Percentiles rank a stretch among this genome's conserved stretches.
Conservation (phyloP, 2,329 filamentous ascomycete genomes). For the Bipolaris oryzae region DNA sequence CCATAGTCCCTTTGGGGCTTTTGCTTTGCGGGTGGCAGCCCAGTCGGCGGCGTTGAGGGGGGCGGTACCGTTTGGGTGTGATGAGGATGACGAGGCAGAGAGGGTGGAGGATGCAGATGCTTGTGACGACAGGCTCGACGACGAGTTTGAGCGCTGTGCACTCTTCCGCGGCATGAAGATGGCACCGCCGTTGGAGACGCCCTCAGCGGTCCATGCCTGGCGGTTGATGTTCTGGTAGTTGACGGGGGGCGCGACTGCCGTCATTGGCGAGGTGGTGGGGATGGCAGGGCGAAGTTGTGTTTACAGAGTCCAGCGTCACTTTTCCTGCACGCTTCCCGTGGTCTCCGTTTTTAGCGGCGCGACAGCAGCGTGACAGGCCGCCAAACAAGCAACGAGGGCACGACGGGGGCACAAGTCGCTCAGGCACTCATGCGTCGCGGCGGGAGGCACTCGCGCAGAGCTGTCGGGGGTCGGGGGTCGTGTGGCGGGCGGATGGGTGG, state of each 20-base stretch:
- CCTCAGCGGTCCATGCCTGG: conserved; percentile 67
- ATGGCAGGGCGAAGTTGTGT: conserved; percentile 25
- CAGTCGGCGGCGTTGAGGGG: conserved; percentile 46
- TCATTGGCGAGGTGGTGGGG: conserved; percentile 56
- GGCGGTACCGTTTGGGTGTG: conserved; percentile 67
- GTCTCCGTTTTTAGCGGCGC: conserved; percentile 37
- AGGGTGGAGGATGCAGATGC: conserved; percentile 71
- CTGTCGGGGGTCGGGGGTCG: conserved; percentile 2
- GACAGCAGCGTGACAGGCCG: conserved; percentile 36
- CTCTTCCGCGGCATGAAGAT: conserved; percentile 89
- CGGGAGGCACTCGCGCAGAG: conserved; percentile 13
- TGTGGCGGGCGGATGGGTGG: conserved; percentile 6
- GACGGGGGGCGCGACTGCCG: conserved; percentile 69
- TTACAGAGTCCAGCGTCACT: conserved; percentile 29
- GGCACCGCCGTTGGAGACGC: conserved; percentile 65
- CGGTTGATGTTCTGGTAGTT: conserved; percentile 66
- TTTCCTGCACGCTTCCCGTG: conserved; percentile 34
- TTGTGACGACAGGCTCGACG: conserved; percentile 74
- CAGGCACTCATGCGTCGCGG: conserved; percentile 39
- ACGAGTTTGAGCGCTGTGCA: conserved; percentile 86
- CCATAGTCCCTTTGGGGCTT: conserved; percentile 64
- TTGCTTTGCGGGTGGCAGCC: conserved; percentile 54
- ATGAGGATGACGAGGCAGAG: conserved; percentile 58
- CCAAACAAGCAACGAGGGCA: conserved; percentile 24
- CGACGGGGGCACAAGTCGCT: conserved; percentile 21